Base-by-base conservation (phyloP, 2,329 filamentous ascomycete species). In the Madurella mycetomatis region DNA sequence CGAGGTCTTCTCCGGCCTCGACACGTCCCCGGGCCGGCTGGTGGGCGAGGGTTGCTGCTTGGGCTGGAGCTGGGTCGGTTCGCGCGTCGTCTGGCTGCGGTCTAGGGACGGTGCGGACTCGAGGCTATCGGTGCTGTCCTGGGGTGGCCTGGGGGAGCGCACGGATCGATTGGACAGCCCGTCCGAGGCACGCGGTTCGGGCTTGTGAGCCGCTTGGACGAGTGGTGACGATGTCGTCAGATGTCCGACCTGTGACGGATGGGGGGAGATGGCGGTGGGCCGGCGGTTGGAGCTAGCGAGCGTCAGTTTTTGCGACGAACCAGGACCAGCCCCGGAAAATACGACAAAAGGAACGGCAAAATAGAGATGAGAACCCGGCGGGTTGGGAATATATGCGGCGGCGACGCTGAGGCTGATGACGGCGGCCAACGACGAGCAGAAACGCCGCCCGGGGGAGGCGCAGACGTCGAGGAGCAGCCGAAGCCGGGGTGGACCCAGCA, bases 21-120 rank as follows among this genome's bases (percentile, higher is more conserved):
- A 90, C 12, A 86, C 87, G 65, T 86, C 84, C 68, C 82, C 87
- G 57, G 92, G 75, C 65, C 85, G 88, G 65, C 84, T 82, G 49
- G 81, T 83, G 11, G 90, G 92, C 17, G 81, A 77, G 19, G 83
- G 83, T 56, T 87, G 81, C 56, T 87, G 81, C 61, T 79, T 79
- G 44, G 71, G 67, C 56, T 73, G 72, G 62, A 70, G 73, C 60
- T 65, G 66, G 46, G 73, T 75, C 52, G 69, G 72, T 61, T 69
- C 75, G 56, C 74, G 73, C 55, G 64, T 70, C 44, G 70, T 70
- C 47, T 70, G 68, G 63, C 66, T 69, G 56, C 64, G 51, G 54
- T 60, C 39, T 66, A 72, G 57, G 44, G 66, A 54, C 42, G 52
- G 56, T 49, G 57, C 56, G 56, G 69, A 66, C 39, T 69, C 69